phyloP scores from a whole-genome alignment of 257 asterid genomes.

The Nicotiana attenuata region DNA sequence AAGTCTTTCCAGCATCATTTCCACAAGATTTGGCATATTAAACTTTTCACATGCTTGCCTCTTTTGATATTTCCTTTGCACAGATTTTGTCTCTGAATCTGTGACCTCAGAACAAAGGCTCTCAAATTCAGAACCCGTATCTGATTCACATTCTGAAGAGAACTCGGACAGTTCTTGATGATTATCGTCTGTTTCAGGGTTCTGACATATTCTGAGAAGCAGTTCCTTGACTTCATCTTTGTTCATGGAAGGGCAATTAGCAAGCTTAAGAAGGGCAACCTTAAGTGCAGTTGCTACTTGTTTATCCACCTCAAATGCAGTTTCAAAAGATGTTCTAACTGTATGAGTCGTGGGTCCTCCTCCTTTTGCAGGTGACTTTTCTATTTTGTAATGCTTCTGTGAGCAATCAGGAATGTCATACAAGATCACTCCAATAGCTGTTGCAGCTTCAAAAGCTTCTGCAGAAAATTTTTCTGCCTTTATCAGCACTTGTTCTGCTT shows the following conservation, averaged over 20 bases:
- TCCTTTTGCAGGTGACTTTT: slow-evolving; percentile 38
- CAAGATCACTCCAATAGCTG: slow-evolving; percentile 70
- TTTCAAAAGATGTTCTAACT: slow-evolving; percentile 73
- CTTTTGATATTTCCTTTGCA: slow-evolving; percentile 26
- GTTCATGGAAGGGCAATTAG: slow-evolving; percentile 53
- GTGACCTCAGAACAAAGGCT: background rate
- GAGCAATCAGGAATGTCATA: slow-evolving; percentile 48
- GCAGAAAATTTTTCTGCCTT: slow-evolving; percentile 59
- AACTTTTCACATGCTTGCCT: slow-evolving; percentile 34
- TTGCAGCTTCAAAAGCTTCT: slow-evolving; percentile 82
- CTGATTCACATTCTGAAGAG: slow-evolving; percentile 54
- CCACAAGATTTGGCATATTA: slow-evolving; percentile 38
- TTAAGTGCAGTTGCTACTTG: slow-evolving; percentile 90
- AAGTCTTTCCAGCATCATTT: slow-evolving; percentile 79
- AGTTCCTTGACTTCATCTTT: slow-evolving; percentile 76
- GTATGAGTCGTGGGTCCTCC: slow-evolving; percentile 50
- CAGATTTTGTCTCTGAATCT: slow-evolving; percentile 10
- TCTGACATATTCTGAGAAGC: slow-evolving; percentile 67
- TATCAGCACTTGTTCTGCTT: slow-evolving; percentile 58
- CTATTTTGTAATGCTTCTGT: slow-evolving; percentile 49
- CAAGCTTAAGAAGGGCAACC: slow-evolving; percentile 75
- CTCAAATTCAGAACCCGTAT: slow-evolving; percentile 40
- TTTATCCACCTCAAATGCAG: slow-evolving; percentile 87
- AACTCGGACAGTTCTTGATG: slow-evolving; percentile 24
- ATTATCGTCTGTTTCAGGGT: slow-evolving; percentile 60